These are phyloP conservation scores for Paramecium caudatum DNA, from an alignment of 73 alveolate genomes.

Conservation along the genomic window DNA sequence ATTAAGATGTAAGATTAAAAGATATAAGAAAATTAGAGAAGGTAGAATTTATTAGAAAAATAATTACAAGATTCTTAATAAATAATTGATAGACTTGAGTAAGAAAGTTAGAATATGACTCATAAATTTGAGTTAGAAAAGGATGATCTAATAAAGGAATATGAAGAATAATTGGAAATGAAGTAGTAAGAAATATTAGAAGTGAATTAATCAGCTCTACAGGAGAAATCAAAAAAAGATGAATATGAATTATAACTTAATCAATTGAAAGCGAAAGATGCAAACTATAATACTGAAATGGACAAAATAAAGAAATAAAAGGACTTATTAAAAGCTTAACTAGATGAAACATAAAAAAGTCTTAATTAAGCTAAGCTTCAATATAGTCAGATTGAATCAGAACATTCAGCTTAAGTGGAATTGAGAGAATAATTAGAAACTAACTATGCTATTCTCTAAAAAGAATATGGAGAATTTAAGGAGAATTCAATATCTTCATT, in stretches of 20 bases:
- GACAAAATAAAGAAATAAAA: conserved; percentile 25
- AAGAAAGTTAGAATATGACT: not conserved
- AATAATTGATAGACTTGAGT: conserved; percentile 7
- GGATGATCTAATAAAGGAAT: conserved; percentile 5
- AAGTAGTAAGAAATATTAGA: not conserved
- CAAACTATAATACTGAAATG: not conserved
- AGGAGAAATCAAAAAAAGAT: conserved; percentile 8
- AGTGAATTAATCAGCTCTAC: conserved; percentile 2
- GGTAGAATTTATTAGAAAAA: not conserved
- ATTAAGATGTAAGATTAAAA: conserved; percentile 18
- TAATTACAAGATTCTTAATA: conserved; percentile 19
- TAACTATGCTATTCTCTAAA: conserved; percentile 40
- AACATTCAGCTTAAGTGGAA: conserved; percentile 39
- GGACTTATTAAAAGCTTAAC: conserved; percentile 27
- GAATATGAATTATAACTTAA: conserved; percentile 44
- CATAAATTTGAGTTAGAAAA: conserved; percentile 38
- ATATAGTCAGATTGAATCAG: conserved; percentile 24
- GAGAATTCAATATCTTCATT: not conserved
- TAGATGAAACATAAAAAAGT: conserved; percentile 39
- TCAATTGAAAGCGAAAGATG: conserved; percentile 4
- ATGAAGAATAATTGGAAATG: conserved; percentile 10
- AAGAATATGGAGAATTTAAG: conserved; percentile 58
- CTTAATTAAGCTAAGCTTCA: conserved; percentile 9
- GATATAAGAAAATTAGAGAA: not conserved
- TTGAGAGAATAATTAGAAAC: conserved; percentile 58